phyloP scores from a whole-genome alignment of 441 rosid species.

The Oxalis stricta region DNA sequence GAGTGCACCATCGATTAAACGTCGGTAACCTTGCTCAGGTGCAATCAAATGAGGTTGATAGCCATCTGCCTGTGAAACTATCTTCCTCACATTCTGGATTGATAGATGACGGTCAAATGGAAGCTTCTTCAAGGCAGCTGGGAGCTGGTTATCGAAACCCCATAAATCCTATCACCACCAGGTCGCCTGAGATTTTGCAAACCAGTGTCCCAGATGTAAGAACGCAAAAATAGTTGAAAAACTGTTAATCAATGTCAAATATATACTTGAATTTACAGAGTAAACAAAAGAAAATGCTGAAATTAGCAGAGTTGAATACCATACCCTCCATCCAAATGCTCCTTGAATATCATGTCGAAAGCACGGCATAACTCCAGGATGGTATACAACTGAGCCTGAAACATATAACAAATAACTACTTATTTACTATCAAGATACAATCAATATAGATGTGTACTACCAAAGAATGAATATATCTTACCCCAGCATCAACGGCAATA shows the following conservation, averaged over 20 bases:
- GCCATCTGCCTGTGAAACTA: constrained; percentile 56
- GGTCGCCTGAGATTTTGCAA: constrained; percentile 37
- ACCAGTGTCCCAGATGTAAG: background rate
- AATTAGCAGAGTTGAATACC: background rate
- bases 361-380: constrained; percentile 84
- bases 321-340: constrained; percentile 96
- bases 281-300: background rate
- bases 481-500: constrained; percentile 80
- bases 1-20: constrained; percentile 44
- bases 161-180: constrained; percentile 58
- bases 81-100: constrained; percentile 38
- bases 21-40: constrained; percentile 56
- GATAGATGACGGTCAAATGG: constrained; percentile 51
- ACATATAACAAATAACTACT: background rate
- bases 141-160: constrained; percentile 51
- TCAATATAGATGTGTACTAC: background rate
- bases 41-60: constrained; percentile 60
- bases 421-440: constrained; percentile 1
- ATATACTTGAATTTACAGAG: background rate
- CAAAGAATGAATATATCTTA: constrained; percentile 13
- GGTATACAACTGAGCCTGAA: constrained; percentile 74
- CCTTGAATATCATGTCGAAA: constrained; percentile 78
- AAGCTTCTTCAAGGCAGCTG: constrained; percentile 48
- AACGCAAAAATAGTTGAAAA: no score
- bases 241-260: no score